A percentile compares a stretch with the other conserved stretches of the same genome.
Evolutionary conservation across 768 basidiomycete genomes (phyloP).

Genomic region (Tulasnella sp.): DNA sequence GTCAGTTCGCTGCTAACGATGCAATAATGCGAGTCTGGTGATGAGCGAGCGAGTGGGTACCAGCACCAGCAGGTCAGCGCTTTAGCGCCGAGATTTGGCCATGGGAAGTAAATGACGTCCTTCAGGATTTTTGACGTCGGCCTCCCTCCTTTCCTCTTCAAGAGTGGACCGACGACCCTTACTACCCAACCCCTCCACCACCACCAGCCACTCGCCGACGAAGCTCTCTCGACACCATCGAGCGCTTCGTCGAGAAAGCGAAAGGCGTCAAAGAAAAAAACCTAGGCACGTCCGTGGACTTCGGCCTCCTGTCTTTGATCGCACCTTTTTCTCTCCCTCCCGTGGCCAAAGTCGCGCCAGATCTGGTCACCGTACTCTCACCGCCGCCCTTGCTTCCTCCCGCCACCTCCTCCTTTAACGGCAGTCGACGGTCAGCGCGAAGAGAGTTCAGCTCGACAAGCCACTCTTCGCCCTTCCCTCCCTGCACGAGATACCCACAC

Average conservation of each 20-base stretch:
- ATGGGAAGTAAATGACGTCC: not conserved
- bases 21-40: not conserved
- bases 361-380: conserved; percentile 2
- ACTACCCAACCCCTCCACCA: not conserved
- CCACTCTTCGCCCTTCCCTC: not conserved
- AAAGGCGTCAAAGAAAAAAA: not conserved
- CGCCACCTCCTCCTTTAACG: conserved; percentile 1
- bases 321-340: not conserved
- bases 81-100: not conserved
- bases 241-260: not conserved
- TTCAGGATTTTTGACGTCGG: not conserved
- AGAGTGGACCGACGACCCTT: not conserved
- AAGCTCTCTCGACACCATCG: not conserved
- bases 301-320: conserved; percentile 2
- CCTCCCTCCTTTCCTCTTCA: not conserved
- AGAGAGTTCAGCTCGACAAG: not conserved
- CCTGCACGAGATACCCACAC: not conserved
- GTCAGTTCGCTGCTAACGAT: not conserved
- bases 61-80: too few relatives aligned
- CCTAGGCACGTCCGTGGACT: not conserved
- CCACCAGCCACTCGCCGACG: not conserved
- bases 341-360: not conserved
- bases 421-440: not conserved
- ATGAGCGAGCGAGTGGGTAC: not conserved
- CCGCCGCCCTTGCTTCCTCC: not conserved